phyloP scores from a whole-genome alignment of 371 early-diverging fungal genomes.

The Rhizomucor miehei region DNA sequence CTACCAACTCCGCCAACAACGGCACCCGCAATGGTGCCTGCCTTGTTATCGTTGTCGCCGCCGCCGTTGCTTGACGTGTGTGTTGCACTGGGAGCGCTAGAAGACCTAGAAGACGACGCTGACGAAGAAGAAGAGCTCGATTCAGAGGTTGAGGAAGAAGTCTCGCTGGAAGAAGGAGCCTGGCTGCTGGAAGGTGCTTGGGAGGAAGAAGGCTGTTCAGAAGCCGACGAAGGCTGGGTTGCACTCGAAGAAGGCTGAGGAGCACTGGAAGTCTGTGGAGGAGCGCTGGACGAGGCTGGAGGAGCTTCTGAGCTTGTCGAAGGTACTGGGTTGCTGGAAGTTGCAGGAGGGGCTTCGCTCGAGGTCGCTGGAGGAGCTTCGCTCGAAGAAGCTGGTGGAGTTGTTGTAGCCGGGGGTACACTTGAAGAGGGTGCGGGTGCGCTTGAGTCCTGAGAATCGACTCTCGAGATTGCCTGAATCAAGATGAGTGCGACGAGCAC shows the following conservation, averaged over 20 bases:
- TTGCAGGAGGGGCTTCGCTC: constrained; percentile 4
- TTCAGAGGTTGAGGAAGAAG: constrained; percentile 3
- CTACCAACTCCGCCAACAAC: constrained; percentile 41
- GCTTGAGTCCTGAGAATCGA: constrained; percentile 7
- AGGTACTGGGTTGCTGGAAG: neutral
- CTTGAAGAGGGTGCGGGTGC: neutral
- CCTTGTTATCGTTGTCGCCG: constrained; percentile 12
- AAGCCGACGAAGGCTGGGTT: neutral
- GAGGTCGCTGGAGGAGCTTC: constrained; percentile 6
- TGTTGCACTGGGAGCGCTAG: neutral
- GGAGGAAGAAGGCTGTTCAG: constrained; percentile 4
- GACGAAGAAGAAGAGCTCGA: constrained; percentile 7
- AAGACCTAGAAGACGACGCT: constrained; percentile 2
- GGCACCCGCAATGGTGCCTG: constrained; percentile 34
- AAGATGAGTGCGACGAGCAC: constrained; percentile 8
- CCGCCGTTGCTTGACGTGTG: too few species aligned
- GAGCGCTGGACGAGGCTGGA: constrained; percentile 5
- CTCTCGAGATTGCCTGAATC: constrained; percentile 5
- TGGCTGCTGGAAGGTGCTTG: constrained; percentile 2
- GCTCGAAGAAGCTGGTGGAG: constrained; percentile 10
- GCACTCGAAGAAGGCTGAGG: neutral
- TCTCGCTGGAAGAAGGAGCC: neutral
- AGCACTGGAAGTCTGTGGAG: constrained; percentile 5
- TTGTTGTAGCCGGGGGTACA: constrained; percentile 7
- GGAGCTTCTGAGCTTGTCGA: constrained; percentile 2